Evolutionary conservation across 164 flowering plant genomes (phyloP), one percentile per base, ranked within the genome.

Genomic region (Berberis thunbergii): DNA sequence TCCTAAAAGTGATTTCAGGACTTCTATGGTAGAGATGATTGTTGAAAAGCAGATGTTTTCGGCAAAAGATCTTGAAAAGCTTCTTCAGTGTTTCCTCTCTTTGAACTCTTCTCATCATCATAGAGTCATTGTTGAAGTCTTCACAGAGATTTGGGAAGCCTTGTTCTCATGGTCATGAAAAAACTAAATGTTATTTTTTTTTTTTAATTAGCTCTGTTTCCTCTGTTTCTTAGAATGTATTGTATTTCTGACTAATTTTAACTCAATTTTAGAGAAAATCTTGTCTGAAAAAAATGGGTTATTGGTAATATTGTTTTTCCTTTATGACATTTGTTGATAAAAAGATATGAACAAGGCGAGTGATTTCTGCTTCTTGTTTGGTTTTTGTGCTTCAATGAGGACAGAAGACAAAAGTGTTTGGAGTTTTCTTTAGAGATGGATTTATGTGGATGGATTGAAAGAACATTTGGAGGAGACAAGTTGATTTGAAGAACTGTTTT

Each of bases 1-100:
- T 61, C 96, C 91, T 12, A 70, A 78, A 60, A 72, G 69, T 3
- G 96, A 88, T 72, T 88, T 88, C 74, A 80, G 84, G 71, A 75
- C 75, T 1, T 88, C 96, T 41, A 88, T 88, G 91, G 82, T 88
- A 80, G 96, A 88, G 74, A 88, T 88, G 96, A 88, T 88, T 0
- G 73, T 84, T 1, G 88, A 86, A 74, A 88, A 80, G 64, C 81
- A 84, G 72, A 84, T 88, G 43, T 80, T 84, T 57, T 60, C 71
- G 1, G 80, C 79, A 1, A 69, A 76, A 54, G 91, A 79, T 62
- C 78, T 88, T 4, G 85, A 88, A 68, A 74, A 80, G 60, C 80
- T 88, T 5, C 67, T 88, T 57, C 83, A 80, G 71, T 83, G 92
- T 67, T 88, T 90, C 71, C 67, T 90, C 49, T 81, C 83, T 0